A percentile compares a stretch with the other conserved stretches of the same genome.
These are phyloP conservation scores for Kodamaea sagamina DNA, from an alignment of 805 yeast genomes.

Conservation along the genomic window DNA sequence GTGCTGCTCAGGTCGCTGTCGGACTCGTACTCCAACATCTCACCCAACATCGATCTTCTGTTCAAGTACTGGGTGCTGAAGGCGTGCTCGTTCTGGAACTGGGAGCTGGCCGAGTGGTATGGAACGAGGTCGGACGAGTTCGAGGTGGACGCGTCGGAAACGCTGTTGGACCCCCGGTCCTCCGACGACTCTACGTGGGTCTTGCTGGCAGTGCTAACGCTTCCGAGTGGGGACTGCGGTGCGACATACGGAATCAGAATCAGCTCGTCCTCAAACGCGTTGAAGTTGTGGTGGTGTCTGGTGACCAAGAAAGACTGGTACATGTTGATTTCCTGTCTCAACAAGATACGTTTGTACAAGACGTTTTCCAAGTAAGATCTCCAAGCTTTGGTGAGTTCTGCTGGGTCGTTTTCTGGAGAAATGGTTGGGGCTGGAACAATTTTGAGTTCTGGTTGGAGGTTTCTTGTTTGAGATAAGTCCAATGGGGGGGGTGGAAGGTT, in stretches of 20 bases:
- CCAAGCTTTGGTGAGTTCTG: conserved; percentile 29
- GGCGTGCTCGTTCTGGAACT: conserved; percentile 18
- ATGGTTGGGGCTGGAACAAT: not conserved
- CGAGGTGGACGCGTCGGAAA: not conserved
- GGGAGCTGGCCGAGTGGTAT: not conserved
- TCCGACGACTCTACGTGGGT: too few relatives aligned
- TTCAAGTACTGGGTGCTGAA: conserved; percentile 30
- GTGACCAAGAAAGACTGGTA: conserved; percentile 28
- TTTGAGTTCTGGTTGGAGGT: too few relatives aligned
- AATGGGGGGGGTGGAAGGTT: too few relatives aligned
- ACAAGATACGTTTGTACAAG: conserved; percentile 37
- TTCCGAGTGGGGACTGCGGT: too few relatives aligned
- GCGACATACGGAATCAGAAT: not conserved
- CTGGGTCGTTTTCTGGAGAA: not conserved
- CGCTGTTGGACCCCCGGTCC: not conserved
- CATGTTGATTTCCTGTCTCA: conserved; percentile 41
- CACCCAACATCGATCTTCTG: conserved; percentile 45
- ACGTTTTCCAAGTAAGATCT: conserved; percentile 36
- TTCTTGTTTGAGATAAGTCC: too few relatives aligned
- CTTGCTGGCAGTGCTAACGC: too few relatives aligned
- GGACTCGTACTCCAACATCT: conserved; percentile 47
- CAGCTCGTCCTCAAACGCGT: conserved; percentile 6
- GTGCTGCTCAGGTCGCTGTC: conserved; percentile 21
- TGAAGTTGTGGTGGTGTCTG: conserved; percentile 5
- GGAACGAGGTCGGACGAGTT: conserved; percentile 3